phyloP scores from a whole-genome alignment of 345 rosid genomes.

The Eucalyptus cladocalyx region DNA sequence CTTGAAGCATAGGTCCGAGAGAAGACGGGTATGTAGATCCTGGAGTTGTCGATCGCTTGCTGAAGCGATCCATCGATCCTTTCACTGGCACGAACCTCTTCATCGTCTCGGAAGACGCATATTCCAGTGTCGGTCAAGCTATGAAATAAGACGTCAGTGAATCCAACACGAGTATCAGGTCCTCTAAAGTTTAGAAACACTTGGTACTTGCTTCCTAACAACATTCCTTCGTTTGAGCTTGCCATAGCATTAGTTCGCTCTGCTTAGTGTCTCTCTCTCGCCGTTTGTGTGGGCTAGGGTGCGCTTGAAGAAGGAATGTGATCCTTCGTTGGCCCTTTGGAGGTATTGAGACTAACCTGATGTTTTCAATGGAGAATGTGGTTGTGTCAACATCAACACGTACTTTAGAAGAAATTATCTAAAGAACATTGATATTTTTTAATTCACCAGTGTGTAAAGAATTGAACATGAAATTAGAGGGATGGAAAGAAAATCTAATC shows the following conservation, averaged over 20 bases:
- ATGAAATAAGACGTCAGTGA: not conserved
- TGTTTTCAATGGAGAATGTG: not conserved
- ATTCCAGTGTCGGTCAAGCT: not conserved
- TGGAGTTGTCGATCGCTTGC: not conserved
- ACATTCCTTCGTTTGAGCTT: too few relatives aligned
- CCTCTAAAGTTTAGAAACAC: not conserved
- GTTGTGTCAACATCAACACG: not conserved
- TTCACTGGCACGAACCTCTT: not conserved
- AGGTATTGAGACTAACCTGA: rapidly evolving
- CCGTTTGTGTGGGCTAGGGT: not conserved
- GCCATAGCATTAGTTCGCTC: too few relatives aligned
- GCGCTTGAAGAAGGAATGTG: not conserved
- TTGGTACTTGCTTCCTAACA: too few relatives aligned
- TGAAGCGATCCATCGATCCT: not conserved
- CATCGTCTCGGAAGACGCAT: not conserved
- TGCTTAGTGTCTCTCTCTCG: not conserved
- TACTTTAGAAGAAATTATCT: not conserved
- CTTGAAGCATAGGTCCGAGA: not conserved
- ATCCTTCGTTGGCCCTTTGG: not conserved
- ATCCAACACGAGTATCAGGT: not conserved
- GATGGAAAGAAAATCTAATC: too few relatives aligned
- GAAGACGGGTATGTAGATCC: not conserved
- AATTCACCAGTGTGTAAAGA: not conserved
- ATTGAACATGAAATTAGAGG: not conserved
- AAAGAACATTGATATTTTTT: not conserved